Conservation (phyloP, 352 stramenopile genomes). For the Poterioochromonas sp. region DNA sequence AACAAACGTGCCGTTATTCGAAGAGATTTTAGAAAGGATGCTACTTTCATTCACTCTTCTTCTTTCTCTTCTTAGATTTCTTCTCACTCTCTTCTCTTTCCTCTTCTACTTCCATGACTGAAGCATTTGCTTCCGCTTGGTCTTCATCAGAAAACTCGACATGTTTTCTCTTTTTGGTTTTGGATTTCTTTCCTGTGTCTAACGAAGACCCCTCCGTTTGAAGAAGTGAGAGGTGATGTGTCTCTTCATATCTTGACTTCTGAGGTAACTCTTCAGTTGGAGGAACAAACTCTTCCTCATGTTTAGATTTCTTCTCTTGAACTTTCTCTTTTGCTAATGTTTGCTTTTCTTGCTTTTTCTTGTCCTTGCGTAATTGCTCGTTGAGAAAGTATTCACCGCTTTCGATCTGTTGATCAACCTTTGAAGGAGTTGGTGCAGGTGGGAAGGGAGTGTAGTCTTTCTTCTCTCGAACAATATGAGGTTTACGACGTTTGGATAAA, state of each 20-base stretch:
- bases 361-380: slow-evolving; percentile 80
- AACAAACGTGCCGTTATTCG: too few species aligned
- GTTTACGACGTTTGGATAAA: slow-evolving; percentile 82
- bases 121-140: too few species aligned
- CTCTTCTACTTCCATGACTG: too few species aligned
- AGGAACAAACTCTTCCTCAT: slow-evolving; percentile 49
- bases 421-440: slow-evolving; percentile 80
- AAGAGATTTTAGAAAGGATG: too few species aligned
- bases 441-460: slow-evolving; percentile 98
- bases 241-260: too few species aligned
- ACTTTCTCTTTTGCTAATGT: slow-evolving; percentile 44
- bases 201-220: too few species aligned
- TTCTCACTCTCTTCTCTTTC: too few species aligned
- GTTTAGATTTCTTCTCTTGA: slow-evolving; percentile 48
- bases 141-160: background rate
- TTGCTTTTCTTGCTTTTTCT: slow-evolving; percentile 75
- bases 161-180: background rate
- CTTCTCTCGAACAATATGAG: slow-evolving; percentile 69
- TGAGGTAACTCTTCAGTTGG: slow-evolving; percentile 34
- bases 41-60: too few species aligned
- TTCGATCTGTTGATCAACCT: slow-evolving; percentile 96
- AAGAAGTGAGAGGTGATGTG: too few species aligned
- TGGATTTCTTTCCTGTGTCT: too few species aligned
- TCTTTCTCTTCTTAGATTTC: too few species aligned
- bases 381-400: slow-evolving; percentile 99